Evolutionary conservation across 495 filamentous ascomycete species (phyloP).

Genomic region (Penicillium atrosanguineum): DNA sequence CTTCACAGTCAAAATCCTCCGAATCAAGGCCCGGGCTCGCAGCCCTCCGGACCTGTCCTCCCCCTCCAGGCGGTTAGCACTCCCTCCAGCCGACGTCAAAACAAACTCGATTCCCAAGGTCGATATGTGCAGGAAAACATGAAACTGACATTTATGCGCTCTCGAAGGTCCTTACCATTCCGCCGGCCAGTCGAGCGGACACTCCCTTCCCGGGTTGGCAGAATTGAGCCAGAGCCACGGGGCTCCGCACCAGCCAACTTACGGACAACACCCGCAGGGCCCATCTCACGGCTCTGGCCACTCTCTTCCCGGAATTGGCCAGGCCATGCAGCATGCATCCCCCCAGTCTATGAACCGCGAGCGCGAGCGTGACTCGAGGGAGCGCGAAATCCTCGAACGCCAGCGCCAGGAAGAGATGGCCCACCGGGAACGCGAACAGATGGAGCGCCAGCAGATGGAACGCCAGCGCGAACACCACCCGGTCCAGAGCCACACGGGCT

Average conservation of each 20-base stretch:
- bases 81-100: constrained; percentile 1
- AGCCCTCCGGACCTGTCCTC: constrained; percentile 48
- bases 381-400: constrained; percentile 48
- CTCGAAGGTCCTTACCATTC: constrained; percentile 43
- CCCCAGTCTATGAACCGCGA: constrained; percentile 52
- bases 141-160: constrained; percentile 26
- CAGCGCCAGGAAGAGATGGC: constrained; percentile 58
- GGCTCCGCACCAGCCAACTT: constrained; percentile 49
- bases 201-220: constrained; percentile 51
- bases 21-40: constrained; percentile 47
- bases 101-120: not conserved
- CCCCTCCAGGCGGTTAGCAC: constrained; percentile 49
- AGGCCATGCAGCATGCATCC: constrained; percentile 51
- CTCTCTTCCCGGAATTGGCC: constrained; percentile 51
- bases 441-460: constrained; percentile 53
- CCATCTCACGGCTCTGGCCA: constrained; percentile 46
- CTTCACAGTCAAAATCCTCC: constrained; percentile 42
- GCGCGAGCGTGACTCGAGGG: constrained; percentile 50
- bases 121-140: not conserved
- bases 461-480: constrained; percentile 60
- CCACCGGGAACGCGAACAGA: constrained; percentile 57
- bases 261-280: constrained; percentile 41
- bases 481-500: constrained; percentile 79
- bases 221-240: constrained; percentile 50
- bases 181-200: constrained; percentile 43